phyloP scores from a whole-genome alignment of 495 filamentous ascomycete species.

The Penicillium steckii region DNA sequence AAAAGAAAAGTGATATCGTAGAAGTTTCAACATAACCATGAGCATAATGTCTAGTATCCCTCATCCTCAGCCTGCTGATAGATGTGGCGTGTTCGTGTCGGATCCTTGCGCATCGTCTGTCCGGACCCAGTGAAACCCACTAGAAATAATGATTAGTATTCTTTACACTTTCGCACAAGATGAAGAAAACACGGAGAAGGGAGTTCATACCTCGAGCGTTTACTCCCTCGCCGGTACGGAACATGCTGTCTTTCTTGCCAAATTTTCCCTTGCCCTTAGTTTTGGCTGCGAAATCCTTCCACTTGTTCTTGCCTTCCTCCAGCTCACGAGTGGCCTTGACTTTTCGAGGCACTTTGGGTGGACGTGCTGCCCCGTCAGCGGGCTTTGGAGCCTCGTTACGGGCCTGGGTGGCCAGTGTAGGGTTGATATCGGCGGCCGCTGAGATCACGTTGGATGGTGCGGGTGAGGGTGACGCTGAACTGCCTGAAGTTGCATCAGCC shows the following conservation, averaged over 20 bases:
- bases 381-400: slow-evolving; percentile 65
- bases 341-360: slow-evolving; percentile 70
- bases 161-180: not conserved
- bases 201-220: slow-evolving; percentile 70
- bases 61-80: slow-evolving; percentile 82
- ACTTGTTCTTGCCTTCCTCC: slow-evolving; percentile 87
- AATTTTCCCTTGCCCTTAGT: slow-evolving; percentile 78
- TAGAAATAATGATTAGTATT: slow-evolving; percentile 29
- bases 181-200: not conserved
- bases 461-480: slow-evolving; percentile 45
- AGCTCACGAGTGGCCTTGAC: slow-evolving; percentile 88
- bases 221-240: slow-evolving; percentile 82
- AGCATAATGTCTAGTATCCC: slow-evolving; percentile 35
- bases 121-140: slow-evolving; percentile 96
- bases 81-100: slow-evolving; percentile 76
- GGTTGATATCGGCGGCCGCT: slow-evolving; percentile 83
- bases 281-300: slow-evolving; percentile 87
- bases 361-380: slow-evolving; percentile 62
- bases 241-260: slow-evolving; percentile 95
- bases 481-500: slow-evolving; percentile 73
- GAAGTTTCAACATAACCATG: slow-evolving; percentile 1
- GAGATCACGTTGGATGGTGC: slow-evolving; percentile 71
- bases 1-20: slow-evolving; percentile 10
- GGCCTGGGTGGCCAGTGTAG: slow-evolving; percentile 68
- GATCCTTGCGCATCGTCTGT: slow-evolving; percentile 90